Percentiles rank a stretch among this genome's conserved stretches.
Conservation (phyloP, 129 eudicot species). For the Lactuca saligna region DNA sequence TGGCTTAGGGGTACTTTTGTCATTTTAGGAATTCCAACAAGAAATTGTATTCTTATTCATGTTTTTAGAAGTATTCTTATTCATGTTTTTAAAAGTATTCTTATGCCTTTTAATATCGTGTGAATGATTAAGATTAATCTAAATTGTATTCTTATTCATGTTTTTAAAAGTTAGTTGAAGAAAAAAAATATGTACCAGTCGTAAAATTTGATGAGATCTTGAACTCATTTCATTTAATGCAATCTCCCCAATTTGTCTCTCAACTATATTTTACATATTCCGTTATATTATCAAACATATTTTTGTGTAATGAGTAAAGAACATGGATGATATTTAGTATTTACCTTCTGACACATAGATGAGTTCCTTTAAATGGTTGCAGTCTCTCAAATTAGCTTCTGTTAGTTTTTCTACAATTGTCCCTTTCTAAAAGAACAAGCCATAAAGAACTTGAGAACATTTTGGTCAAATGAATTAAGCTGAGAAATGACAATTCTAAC, state of each 20-base stretch:
- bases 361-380: constrained; percentile 66
- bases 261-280: no score
- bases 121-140: no score
- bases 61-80: no score
- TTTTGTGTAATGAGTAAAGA: neutral
- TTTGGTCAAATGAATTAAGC: neutral
- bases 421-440: constrained; percentile 59
- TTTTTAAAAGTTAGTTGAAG: neutral
- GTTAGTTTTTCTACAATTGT: no score
- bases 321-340: neutral
- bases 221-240: constrained; percentile 79
- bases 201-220: constrained; percentile 89
- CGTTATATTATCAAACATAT: constrained; percentile 13
- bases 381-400: no score
- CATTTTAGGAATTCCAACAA: no score
- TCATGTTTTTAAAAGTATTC: no score
- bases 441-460: no score
- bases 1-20: no score
- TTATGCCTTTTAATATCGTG: no score
- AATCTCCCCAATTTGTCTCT: constrained; percentile 86
- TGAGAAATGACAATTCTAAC: no score
- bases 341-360: constrained; percentile 75
- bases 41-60: no score
- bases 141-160: neutral
- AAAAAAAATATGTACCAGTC: constrained; percentile 56